phyloP scores from a whole-genome alignment of 257 asterid genomes.

The Plectranthus barbatus region DNA sequence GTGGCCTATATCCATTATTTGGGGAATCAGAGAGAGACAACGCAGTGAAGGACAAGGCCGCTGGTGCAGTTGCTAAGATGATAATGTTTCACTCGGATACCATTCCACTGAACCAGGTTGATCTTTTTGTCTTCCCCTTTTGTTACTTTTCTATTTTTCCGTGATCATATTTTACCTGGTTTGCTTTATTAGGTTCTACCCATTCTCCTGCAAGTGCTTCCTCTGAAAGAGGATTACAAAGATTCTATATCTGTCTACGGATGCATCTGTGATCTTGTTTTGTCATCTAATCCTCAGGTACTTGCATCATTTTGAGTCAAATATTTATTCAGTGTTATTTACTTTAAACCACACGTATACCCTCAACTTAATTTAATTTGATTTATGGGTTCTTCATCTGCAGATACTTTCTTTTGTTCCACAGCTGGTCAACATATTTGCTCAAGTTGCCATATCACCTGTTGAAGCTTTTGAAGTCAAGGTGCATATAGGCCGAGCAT shows the following conservation, averaged over 20 bases:
- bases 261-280: constrained; percentile 77
- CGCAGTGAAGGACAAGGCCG: constrained; percentile 97
- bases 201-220: constrained; percentile 83
- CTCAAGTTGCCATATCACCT: constrained; percentile 77
- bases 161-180: constrained; percentile 1
- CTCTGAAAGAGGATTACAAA: constrained; percentile 87
- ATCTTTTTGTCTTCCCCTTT: too few relatives aligned
- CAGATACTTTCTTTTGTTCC: constrained; percentile 80
- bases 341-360: background rate
- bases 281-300: constrained; percentile 92
- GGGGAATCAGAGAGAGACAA: constrained; percentile 88
- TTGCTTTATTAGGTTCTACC: constrained; percentile 65
- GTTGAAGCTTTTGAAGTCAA: constrained; percentile 81
- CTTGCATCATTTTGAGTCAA: background rate
- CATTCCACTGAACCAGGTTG: constrained; percentile 66
- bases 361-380: constrained; percentile 1
- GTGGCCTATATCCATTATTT: constrained; percentile 72
- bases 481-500: constrained; percentile 78
- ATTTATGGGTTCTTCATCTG: constrained; percentile 11
- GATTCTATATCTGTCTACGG: constrained; percentile 81
- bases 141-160: too few relatives aligned
- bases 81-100: constrained; percentile 81
- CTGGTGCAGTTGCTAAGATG: constrained; percentile 99
- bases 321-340: background rate
- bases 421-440: constrained; percentile 78